Evolutionary conservation across 176 grass and related monocot species (phyloP).

Genomic region (Neostapfia colusana): DNA sequence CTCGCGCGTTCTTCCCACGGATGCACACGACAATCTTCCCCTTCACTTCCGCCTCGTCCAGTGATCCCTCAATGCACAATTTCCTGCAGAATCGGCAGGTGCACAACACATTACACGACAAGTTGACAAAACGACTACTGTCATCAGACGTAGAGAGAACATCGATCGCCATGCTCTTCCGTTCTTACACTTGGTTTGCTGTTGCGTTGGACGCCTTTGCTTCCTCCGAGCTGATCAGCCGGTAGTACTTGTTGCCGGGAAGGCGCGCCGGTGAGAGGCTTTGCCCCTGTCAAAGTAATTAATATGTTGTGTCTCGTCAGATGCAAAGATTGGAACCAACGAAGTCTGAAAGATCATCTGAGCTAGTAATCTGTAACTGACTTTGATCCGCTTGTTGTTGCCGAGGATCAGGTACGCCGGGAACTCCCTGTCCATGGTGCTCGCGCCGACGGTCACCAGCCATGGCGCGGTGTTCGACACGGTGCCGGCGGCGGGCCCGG

Average conservation of each 20-base stretch:
- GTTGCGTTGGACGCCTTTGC: constrained; percentile 49
- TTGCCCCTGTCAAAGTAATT: constrained; percentile 55
- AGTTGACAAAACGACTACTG: not conserved
- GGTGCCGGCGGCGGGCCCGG: constrained; percentile 48
- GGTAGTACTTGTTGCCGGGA: constrained; percentile 47
- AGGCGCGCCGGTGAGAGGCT: constrained; percentile 61
- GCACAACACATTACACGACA: not conserved
- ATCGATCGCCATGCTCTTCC: not conserved
- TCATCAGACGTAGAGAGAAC: not conserved
- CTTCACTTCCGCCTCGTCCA: constrained; percentile 53
- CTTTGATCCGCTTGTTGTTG: constrained; percentile 64
- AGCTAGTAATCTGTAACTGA: not conserved
- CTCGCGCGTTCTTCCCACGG: constrained; percentile 63
- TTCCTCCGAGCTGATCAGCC: constrained; percentile 59
- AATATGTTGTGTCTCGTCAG: not conserved
- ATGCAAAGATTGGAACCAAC: not conserved
- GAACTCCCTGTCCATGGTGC: constrained; percentile 87
- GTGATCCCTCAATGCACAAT: constrained; percentile 49
- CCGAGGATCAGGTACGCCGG: constrained; percentile 48
- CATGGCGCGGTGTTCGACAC: constrained; percentile 91
- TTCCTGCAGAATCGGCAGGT: constrained; percentile 34
- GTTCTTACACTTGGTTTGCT: constrained; percentile 49
- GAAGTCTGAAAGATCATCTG: not conserved
- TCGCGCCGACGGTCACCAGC: constrained; percentile 79
- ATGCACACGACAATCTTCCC: constrained; percentile 85